A percentile compares a stretch with the other conserved stretches of the same genome.
Conservation (phyloP, 495 filamentous ascomycete genomes). For the Diplogelasinospora grovesii region DNA sequence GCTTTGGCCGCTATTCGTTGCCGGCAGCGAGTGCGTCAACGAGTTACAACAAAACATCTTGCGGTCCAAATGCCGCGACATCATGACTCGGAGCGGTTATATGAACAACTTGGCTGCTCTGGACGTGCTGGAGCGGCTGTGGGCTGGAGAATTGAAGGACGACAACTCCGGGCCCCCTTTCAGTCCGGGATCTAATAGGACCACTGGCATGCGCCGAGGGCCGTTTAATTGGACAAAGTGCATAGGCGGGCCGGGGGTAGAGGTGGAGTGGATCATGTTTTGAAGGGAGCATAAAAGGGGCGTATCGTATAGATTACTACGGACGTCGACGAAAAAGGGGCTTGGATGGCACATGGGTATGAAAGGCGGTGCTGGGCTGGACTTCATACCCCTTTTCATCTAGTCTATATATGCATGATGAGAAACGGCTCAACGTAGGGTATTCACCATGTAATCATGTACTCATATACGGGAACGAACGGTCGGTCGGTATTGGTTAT, state of each 20-base stretch:
- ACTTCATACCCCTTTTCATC: too few relatives aligned
- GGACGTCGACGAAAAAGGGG: too few relatives aligned
- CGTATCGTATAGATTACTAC: slow-evolving; percentile 1
- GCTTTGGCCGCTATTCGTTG: slow-evolving; percentile 90
- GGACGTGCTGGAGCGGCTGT: slow-evolving; percentile 78
- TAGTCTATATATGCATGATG: too few relatives aligned
- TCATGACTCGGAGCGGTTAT: slow-evolving; percentile 82
- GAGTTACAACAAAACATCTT: slow-evolving; percentile 73
- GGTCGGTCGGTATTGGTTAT: too few relatives aligned
- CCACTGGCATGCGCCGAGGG: slow-evolving; percentile 27
- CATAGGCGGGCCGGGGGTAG: slow-evolving; percentile 59
- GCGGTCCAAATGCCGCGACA: slow-evolving; percentile 71
- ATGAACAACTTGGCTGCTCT: slow-evolving; percentile 85
- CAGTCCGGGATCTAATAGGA: slow-evolving; percentile 20
- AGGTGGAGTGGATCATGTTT: slow-evolving; percentile 85
- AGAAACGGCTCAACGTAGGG: too few relatives aligned
- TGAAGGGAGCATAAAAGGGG: slow-evolving; percentile 28
- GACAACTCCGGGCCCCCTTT: too few relatives aligned
- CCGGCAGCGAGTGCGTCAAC: slow-evolving; percentile 82
- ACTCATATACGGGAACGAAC: too few relatives aligned
- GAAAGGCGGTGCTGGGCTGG: too few relatives aligned
- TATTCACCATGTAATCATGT: too few relatives aligned
- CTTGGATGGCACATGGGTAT: too few relatives aligned
- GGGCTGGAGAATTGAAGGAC: slow-evolving; percentile 52
- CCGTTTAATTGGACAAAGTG: slow-evolving; percentile 71